phyloP scores from a whole-genome alignment of 2,329 filamentous ascomycete genomes.

The Lachnum nothofagi region DNA sequence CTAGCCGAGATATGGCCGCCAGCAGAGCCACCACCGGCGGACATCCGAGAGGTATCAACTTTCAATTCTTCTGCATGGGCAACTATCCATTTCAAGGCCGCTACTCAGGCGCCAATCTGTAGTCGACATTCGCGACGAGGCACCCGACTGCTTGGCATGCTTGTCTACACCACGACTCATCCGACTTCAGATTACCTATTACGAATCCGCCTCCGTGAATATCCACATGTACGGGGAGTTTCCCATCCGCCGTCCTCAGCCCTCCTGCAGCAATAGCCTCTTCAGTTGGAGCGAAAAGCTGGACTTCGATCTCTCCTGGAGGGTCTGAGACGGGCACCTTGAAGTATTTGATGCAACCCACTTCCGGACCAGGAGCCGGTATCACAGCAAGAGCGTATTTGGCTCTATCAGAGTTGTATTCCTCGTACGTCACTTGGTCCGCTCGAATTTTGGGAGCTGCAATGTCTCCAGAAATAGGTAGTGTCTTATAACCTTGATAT shows the following conservation, averaged over 20 bases:
- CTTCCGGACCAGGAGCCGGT: slow-evolving; percentile 16
- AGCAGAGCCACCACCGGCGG: slow-evolving; percentile 19
- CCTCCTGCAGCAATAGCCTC: slow-evolving; percentile 13
- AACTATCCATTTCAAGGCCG: slow-evolving; percentile 38
- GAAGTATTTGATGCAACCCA: slow-evolving; percentile 11
- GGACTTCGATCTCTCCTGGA: slow-evolving; percentile 16
- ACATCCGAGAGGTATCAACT: slow-evolving; percentile 15
- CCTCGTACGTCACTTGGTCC: slow-evolving; percentile 23
- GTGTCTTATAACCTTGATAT: slow-evolving; percentile 17
- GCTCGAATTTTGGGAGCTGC: slow-evolving; percentile 19
- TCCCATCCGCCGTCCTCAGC: slow-evolving; percentile 8
- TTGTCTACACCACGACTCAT: slow-evolving; percentile 23
- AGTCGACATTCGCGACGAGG: slow-evolving; percentile 38
- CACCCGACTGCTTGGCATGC: slow-evolving; percentile 16
- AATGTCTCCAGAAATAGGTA: background rate
- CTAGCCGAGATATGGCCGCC: slow-evolving; percentile 20
- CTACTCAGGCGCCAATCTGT: slow-evolving; percentile 42
- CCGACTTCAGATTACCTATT: slow-evolving; percentile 17
- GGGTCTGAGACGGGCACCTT: slow-evolving; percentile 16
- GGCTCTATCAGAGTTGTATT: slow-evolving; percentile 21
- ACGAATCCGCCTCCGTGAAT: slow-evolving; percentile 24
- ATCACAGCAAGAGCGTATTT: slow-evolving; percentile 21
- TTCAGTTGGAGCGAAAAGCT: slow-evolving; percentile 17
- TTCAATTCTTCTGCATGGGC: slow-evolving; percentile 9
- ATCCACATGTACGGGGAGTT: slow-evolving; percentile 21